These are phyloP conservation scores for Maudiozyma turicensis DNA, from an alignment of 805 yeast genomes.

Conservation along the genomic window DNA sequence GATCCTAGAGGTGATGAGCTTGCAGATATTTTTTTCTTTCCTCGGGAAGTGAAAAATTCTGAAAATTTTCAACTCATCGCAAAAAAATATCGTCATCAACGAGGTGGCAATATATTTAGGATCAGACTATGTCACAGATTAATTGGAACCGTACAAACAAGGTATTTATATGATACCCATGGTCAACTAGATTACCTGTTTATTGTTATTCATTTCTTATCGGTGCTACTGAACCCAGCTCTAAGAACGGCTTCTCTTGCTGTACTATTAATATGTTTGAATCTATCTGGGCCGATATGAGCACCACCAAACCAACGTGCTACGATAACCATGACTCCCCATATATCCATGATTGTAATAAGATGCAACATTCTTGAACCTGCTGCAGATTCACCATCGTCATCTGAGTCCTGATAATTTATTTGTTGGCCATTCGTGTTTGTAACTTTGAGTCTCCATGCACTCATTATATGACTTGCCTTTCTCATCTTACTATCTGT, in stretches of 20 bases:
- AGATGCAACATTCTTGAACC: constrained; percentile 80
- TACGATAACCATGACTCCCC: constrained; percentile 76
- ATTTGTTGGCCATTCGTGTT: constrained; percentile 25
- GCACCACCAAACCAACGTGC: constrained; percentile 91
- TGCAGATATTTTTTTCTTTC: not conserved
- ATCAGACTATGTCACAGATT: not conserved
- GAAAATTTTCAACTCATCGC: constrained; percentile 1
- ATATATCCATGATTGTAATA: constrained; percentile 65
- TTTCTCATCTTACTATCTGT: constrained; percentile 56
- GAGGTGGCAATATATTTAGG: not conserved
- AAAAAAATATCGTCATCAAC: not conserved
- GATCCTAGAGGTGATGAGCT: not conserved
- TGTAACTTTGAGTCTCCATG: constrained; percentile 60
- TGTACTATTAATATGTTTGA: constrained; percentile 83
- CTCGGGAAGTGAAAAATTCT: not conserved
- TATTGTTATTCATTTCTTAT: not conserved
- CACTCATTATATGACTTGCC: constrained; percentile 75
- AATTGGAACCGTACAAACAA: too few relatives aligned
- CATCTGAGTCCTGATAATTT: constrained; percentile 77
- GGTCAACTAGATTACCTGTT: not conserved
- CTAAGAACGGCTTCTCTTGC: constrained; percentile 74
- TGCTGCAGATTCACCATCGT: constrained; percentile 96
- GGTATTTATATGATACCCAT: too few relatives aligned
- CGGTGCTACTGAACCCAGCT: constrained; percentile 39
- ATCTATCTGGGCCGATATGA: constrained; percentile 86